A percentile compares a stretch with the other conserved stretches of the same genome.
These are phyloP conservation scores for Penicillium crustosum DNA, from an alignment of 2,329 filamentous ascomycete species.

Conservation along the genomic window DNA sequence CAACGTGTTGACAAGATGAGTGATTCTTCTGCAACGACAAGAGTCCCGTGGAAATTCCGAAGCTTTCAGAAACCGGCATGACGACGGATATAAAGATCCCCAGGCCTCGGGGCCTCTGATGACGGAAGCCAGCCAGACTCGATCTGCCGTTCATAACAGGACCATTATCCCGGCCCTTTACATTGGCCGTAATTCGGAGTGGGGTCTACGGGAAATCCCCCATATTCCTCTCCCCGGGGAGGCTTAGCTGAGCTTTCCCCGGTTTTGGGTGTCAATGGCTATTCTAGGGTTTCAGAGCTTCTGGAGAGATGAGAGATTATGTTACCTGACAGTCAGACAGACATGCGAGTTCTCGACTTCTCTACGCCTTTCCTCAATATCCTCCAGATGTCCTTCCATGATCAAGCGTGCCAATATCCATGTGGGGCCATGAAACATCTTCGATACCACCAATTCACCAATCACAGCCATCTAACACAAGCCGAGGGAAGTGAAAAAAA, in stretches of 20 bases:
- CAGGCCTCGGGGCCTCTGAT: not conserved
- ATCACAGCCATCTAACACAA: not conserved
- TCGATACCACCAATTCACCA: not conserved
- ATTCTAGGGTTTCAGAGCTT: too few species aligned
- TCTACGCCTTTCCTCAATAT: not conserved
- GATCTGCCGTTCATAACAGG: constrained; percentile 27
- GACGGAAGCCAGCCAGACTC: constrained; percentile 27
- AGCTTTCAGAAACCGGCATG: not conserved
- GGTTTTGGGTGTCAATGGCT: not conserved
- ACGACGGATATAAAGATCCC: constrained; percentile 10
- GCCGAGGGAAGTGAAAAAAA: constrained; percentile 27
- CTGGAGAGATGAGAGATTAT: not conserved
- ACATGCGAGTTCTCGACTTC: not conserved
- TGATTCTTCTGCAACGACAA: not conserved
- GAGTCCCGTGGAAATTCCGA: not conserved
- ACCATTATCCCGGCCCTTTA: not conserved
- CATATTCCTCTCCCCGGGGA: constrained; percentile 1
- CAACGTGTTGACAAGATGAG: not conserved
- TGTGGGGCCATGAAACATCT: not conserved
- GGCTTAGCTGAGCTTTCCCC: constrained; percentile 1
- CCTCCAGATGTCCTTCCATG: not conserved
- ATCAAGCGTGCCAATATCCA: not conserved
- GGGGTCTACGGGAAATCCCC: constrained; percentile 6
- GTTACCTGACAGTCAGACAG: too few species aligned
- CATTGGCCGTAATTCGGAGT: not conserved